Evolutionary conservation across 805 yeast species (phyloP), one percentile per base, ranked within the genome.

Genomic region (Myxozyma neotropica): DNA sequence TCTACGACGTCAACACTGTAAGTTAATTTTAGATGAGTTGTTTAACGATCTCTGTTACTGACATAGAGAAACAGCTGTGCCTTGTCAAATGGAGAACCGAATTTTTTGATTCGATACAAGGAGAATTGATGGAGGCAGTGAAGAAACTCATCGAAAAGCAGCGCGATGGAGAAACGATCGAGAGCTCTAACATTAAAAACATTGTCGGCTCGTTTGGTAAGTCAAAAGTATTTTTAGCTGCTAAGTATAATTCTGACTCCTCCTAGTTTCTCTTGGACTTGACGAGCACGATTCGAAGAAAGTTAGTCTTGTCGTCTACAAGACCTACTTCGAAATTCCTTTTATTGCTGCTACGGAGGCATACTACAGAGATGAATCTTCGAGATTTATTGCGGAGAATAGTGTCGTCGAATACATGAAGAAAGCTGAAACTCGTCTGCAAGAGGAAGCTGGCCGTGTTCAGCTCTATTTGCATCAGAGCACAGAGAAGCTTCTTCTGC

Each of bases 361-460:
- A 39, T 89, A 85, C 71, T 90, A 89, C 74, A 76, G 78, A 23
- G 77, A 77, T 45, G 97, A 91, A 73, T 84, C 94, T 40, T 75
- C 77, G 17, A 79, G 78, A 44, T 91, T 85, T 71, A 77, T 94
- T 60, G 74, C 80, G 2, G 81, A 83, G 31, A 88, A 91, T 72
- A 87, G 90, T 65, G 93, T 93, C 50, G 93, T 92, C 24, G 96
- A 90, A 69, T 94, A 94, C 75, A 85, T 94, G 82, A 83, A 82
- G 61, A 89, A 87, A 72, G 96, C 96, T 40, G 91, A 88, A 67
- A 80, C 82, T 54, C 81, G 97, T 62, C 82, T 95, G 51, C 82
- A 81, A 39, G 96, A 91, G 71, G 99, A 94, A 74, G 83, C 87
- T 63, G 81, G 85, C 47, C 81, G 94, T 43, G 85, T 93, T 63